Conservation (phyloP, 306 rosid species). For the Hippophae rhamnoides region DNA sequence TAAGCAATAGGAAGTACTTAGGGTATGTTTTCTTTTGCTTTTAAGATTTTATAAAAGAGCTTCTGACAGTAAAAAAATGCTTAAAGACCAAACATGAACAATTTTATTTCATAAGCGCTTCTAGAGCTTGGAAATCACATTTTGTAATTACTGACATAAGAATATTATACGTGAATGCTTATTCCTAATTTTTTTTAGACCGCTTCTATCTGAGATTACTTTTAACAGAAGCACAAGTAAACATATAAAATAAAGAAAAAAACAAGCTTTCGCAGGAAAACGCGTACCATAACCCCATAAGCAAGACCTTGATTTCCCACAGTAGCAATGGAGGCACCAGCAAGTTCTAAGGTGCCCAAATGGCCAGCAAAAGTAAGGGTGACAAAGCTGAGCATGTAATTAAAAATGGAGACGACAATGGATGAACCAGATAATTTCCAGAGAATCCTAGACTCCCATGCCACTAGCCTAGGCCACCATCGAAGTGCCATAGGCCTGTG, state of each 20-base stretch:
- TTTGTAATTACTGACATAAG: too few species aligned
- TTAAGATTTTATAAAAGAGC: too few species aligned
- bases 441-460: constrained; percentile 60
- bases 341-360: constrained; percentile 46
- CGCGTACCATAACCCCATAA: constrained; percentile 57
- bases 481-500: constrained; percentile 14
- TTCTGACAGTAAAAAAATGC: too few species aligned
- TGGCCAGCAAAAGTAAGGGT: constrained; percentile 54
- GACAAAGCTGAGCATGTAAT: constrained; percentile 37
- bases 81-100: too few species aligned
- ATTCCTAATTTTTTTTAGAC: too few species aligned
- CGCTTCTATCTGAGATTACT: too few species aligned
- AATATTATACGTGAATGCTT: too few species aligned
- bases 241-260: not conserved
- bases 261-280: not conserved
- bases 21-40: too few species aligned
- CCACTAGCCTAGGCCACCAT: constrained; percentile 39
- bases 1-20: too few species aligned
- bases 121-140: too few species aligned
- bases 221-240: not conserved
- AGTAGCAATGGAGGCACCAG: constrained; percentile 60
- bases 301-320: constrained; percentile 73
- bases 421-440: constrained; percentile 42
- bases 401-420: constrained; percentile 25
- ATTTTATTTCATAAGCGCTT: too few species aligned